Conservation (phyloP, 805 yeast species). For the Kodamaea leandrae region DNA sequence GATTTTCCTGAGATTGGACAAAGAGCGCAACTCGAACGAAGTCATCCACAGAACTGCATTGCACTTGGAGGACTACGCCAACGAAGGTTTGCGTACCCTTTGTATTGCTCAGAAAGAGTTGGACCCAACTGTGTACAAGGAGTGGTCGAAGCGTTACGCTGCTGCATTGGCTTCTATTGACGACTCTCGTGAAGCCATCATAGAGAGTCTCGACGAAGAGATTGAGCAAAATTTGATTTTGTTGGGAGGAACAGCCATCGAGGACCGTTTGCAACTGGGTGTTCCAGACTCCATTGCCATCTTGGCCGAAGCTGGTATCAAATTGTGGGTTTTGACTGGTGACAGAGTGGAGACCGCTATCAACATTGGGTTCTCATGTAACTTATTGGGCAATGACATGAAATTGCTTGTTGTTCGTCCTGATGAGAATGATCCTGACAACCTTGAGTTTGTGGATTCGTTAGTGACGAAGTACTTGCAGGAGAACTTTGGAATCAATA, state of each 20-base stretch:
- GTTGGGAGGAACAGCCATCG: conserved; percentile 84
- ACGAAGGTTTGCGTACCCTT: conserved; percentile 75
- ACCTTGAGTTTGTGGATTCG: conserved; percentile 31
- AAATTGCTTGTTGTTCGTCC: conserved; percentile 65
- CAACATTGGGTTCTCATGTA: conserved; percentile 84
- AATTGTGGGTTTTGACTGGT: conserved; percentile 84
- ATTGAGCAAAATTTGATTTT: conserved; percentile 63
- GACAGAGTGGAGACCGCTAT: conserved; percentile 90
- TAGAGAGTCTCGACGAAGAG: conserved; percentile 55
- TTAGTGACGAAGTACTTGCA: conserved; percentile 47
- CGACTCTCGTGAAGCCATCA: conserved; percentile 53
- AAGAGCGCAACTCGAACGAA: conserved; percentile 42
- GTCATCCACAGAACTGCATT: conserved; percentile 56
- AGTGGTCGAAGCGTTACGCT: conserved; percentile 56
- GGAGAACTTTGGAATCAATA: conserved; percentile 46
- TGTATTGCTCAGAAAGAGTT: conserved; percentile 63
- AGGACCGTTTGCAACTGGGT: conserved; percentile 81
- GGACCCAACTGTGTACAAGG: conserved; percentile 41
- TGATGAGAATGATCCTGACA: conserved; percentile 35
- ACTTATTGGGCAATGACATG: conserved; percentile 72
- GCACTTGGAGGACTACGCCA: conserved; percentile 67
- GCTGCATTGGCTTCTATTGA: conserved; percentile 57
- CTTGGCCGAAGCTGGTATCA: conserved; percentile 73
- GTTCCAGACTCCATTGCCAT: conserved; percentile 77
- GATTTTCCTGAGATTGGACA: conserved; percentile 45